These are phyloP conservation scores for Rosa persica DNA, from an alignment of 306 rosid species.

Conservation along the genomic window DNA sequence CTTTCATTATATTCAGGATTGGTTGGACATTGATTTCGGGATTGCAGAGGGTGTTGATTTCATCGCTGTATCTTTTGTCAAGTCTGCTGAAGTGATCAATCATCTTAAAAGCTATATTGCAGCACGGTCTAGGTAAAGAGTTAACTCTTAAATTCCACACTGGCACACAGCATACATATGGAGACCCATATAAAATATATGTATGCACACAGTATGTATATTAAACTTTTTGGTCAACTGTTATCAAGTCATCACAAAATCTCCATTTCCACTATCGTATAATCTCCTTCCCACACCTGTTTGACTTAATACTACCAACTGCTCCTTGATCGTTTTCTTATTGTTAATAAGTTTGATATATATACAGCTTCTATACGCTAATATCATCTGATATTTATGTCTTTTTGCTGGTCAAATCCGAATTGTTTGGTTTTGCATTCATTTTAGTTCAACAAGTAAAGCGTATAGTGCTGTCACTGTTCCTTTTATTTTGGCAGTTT, in stretches of 20 bases:
- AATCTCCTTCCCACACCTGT: background rate
- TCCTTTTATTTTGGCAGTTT: background rate
- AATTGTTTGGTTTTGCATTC: background rate
- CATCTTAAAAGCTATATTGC: conserved; percentile 98
- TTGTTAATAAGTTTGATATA: background rate
- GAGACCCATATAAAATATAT: background rate
- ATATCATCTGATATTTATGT: background rate
- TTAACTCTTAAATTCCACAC: background rate
- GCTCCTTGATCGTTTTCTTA: background rate
- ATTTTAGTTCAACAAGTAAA: background rate
- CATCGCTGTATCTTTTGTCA: conserved; percentile 93
- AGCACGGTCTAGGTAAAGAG: conserved; percentile 75
- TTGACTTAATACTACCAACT: background rate
- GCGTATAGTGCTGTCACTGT: background rate
- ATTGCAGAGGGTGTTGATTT: conserved; percentile 96
- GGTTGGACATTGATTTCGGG: conserved; percentile 99
- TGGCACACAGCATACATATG: background rate
- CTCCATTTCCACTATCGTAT: background rate
- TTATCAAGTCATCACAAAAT: background rate
- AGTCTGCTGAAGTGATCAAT: conserved; percentile 97
- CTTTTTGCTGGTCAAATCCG: background rate
- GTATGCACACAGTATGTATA: background rate
- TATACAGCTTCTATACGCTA: background rate
- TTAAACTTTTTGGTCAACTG: background rate
- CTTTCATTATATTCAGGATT: conserved; percentile 59